Percentiles rank a stretch among this genome's conserved stretches.
Conservation (phyloP, 805 yeast genomes). For the Cyberlindnera galapagoensis region DNA sequence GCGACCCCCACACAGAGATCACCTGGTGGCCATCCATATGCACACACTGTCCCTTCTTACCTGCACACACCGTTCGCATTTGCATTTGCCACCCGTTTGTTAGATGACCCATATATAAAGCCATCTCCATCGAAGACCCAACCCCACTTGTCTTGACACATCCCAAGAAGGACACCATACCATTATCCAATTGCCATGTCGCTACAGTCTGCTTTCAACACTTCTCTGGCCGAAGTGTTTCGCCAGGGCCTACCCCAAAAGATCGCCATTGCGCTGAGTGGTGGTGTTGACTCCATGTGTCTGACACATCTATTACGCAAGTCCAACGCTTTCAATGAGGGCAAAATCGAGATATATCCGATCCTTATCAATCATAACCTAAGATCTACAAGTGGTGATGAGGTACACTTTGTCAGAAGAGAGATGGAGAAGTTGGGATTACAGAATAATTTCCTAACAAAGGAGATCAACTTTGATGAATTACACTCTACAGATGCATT, state of each 20-base stretch:
- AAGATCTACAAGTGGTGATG: constrained; percentile 29
- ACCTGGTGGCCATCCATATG: too few species aligned
- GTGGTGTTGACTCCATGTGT: constrained; percentile 81
- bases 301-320: constrained; percentile 43
- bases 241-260: constrained; percentile 20
- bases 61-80: too few species aligned
- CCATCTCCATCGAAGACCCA: too few species aligned
- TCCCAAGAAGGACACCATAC: background rate
- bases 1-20: too few species aligned
- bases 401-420: constrained; percentile 20
- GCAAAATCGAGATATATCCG: constrained; percentile 37
- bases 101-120: too few species aligned
- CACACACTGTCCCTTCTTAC: too few species aligned
- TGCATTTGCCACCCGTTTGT: too few species aligned
- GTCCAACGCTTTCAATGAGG: constrained; percentile 26
- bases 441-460: constrained; percentile 23
- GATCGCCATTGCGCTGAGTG: constrained; percentile 59
- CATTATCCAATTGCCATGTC: constrained; percentile 1
- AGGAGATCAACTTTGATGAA: constrained; percentile 20
- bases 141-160: too few species aligned
- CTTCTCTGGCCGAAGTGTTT: constrained; percentile 1
- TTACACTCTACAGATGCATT: constrained; percentile 20
- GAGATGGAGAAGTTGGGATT: constrained; percentile 14
- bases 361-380: constrained; percentile 62
- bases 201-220: background rate